A percentile compares a stretch with the other conserved stretches of the same genome.
Evolutionary conservation across 2,329 filamentous ascomycete species (phyloP).

Genomic region (Arthrobotrys sphaeroides): DNA sequence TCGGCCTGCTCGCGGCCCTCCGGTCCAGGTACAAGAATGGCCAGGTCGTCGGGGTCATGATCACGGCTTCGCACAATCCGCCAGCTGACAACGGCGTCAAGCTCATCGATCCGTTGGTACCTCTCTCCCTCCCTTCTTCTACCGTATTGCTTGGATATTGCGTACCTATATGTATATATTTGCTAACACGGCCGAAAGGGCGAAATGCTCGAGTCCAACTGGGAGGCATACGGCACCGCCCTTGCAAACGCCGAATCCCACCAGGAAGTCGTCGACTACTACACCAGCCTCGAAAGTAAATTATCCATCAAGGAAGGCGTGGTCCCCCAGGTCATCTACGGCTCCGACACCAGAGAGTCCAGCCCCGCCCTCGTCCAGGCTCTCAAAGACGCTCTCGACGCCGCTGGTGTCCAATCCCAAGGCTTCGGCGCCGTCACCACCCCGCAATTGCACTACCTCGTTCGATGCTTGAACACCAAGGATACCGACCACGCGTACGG

Average conservation of each 20-base stretch:
- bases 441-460: constrained; percentile 96
- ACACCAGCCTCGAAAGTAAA: constrained; percentile 76
- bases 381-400: constrained; percentile 80
- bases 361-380: constrained; percentile 83
- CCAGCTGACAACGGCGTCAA: constrained; percentile 91
- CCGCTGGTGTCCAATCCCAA: constrained; percentile 76
- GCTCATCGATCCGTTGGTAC: constrained; percentile 89
- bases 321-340: constrained; percentile 81
- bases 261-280: constrained; percentile 77
- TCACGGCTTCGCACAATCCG: constrained; percentile 92
- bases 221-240: constrained; percentile 87
- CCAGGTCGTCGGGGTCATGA: constrained; percentile 95
- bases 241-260: constrained; percentile 86
- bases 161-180: not conserved
- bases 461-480: constrained; percentile 91
- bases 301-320: constrained; percentile 77
- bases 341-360: constrained; percentile 90
- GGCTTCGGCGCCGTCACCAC: constrained; percentile 95
- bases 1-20: constrained; percentile 86
- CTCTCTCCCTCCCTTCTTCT: not conserved
- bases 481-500: constrained; percentile 88
- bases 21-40: constrained; percentile 89
- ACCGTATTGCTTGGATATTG: not conserved
- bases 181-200: constrained; percentile 65
- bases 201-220: constrained; percentile 93